Conservation (phyloP, 768 basidiomycete genomes). For the Hemileccinum impolitum region DNA sequence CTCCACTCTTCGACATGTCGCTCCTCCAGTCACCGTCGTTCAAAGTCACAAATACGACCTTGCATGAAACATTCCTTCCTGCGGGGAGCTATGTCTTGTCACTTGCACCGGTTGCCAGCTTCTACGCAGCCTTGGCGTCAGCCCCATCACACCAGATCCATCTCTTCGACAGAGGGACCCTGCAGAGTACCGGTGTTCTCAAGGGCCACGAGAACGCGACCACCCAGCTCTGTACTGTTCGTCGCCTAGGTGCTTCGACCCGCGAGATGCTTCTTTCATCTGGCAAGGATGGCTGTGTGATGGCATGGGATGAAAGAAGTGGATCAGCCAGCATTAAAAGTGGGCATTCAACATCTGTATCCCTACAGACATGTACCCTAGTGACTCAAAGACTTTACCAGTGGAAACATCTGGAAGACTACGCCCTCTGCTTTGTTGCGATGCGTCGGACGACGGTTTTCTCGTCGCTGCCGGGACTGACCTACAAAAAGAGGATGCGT, state of each 20-base stretch:
- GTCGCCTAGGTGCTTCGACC: slow-evolving; percentile 38
- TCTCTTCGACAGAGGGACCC: slow-evolving; percentile 58
- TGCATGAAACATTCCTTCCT: slow-evolving; percentile 34
- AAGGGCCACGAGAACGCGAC: slow-evolving; percentile 57
- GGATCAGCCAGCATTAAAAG: slow-evolving; percentile 52
- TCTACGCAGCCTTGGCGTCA: slow-evolving; percentile 62
- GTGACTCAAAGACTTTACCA: slow-evolving; percentile 40
- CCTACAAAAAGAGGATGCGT: slow-evolving; percentile 74
- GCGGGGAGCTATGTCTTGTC: slow-evolving; percentile 59
- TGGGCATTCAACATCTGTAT: slow-evolving; percentile 35
- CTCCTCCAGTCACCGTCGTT: slow-evolving; percentile 23
- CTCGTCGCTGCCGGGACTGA: slow-evolving; percentile 84
- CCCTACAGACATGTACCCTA: slow-evolving; percentile 18
- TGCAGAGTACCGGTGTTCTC: slow-evolving; percentile 46
- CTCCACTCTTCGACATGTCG: slow-evolving; percentile 25
- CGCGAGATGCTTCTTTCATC: slow-evolving; percentile 55
- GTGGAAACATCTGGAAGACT: slow-evolving; percentile 47
- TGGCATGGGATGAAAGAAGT: slow-evolving; percentile 72
- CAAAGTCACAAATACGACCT: slow-evolving; percentile 16
- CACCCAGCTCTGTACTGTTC: slow-evolving; percentile 49
- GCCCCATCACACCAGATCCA: slow-evolving; percentile 62
- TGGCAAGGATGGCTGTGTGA: slow-evolving; percentile 69
- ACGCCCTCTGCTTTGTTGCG: slow-evolving; percentile 58
- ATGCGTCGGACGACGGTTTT: slow-evolving; percentile 64
- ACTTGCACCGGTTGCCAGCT: slow-evolving; percentile 45